These are phyloP conservation scores for Tetraselmis chui DNA, from an alignment of 139 green algal species.

Conservation along the genomic window DNA sequence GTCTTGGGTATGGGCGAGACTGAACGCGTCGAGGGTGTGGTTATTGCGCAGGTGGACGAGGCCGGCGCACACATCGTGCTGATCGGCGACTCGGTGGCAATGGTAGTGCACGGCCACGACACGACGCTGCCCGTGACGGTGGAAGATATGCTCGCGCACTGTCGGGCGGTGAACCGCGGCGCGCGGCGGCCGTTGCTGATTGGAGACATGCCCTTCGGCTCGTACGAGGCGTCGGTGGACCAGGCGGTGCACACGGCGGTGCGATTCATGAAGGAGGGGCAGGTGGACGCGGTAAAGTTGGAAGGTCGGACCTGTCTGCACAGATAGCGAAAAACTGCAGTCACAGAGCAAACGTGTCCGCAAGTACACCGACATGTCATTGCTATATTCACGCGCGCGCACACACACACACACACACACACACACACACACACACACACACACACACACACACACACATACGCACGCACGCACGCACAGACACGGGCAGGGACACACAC, in stretches of 20 bases:
- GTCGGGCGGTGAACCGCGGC: conserved; percentile 73
- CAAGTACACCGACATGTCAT: too few relatives aligned
- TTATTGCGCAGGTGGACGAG: conserved; percentile 67
- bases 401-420: too few relatives aligned
- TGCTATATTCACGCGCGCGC: too few relatives aligned
- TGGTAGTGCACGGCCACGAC: conserved; percentile 99
- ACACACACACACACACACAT: too few relatives aligned
- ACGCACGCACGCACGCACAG: too few relatives aligned
- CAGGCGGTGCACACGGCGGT: conserved; percentile 69
- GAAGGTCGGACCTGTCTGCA: too few relatives aligned
- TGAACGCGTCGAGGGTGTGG: neutral
- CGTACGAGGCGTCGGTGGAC: conserved; percentile 65
- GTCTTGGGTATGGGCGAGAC: too few relatives aligned
- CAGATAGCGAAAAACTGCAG: too few relatives aligned
- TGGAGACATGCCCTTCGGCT: conserved; percentile 87
- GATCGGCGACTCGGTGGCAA: conserved; percentile 90
- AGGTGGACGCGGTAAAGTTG: conserved; percentile 95
- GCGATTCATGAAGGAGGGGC: conserved; percentile 91
- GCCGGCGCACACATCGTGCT: conserved; percentile 89
- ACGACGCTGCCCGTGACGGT: conserved; percentile 95
- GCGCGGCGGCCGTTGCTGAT: conserved; percentile 65
- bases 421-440: too few relatives aligned
- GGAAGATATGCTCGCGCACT: conserved; percentile 96
- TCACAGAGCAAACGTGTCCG: too few relatives aligned
- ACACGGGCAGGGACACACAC: too few relatives aligned